Evolutionary conservation across 2,329 filamentous ascomycete genomes (phyloP), one percentile per base, ranked within the genome.

Genomic region (Pestalotiopsis sp.): DNA sequence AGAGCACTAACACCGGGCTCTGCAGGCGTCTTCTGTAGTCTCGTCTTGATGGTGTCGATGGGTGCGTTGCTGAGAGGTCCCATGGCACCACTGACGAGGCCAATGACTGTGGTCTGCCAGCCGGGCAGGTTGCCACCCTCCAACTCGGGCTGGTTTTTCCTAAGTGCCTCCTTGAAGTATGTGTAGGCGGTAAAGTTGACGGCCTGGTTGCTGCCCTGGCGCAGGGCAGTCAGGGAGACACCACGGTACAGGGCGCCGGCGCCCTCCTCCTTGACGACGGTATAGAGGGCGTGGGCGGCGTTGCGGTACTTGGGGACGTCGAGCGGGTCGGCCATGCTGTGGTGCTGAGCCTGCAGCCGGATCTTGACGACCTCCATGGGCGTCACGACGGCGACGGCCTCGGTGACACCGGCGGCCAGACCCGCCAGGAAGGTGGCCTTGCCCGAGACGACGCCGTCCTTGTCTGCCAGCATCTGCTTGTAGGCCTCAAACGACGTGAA

Each of bases 341-440:
- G 96, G 84, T 98, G 93, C 83, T 99, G 96, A 4, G 95, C 95
- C 86, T 99, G 96, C 73, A 99, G 88, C 62, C 96, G 92, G 78
- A 99, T 99, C 88, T 99, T 99, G 82, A 99, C 89, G 70, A 99
- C 96, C 84, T 99, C 96, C 96, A 99, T 99, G 5, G 96, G 96
- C 38, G 94, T 98, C 67, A 99, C 96, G 64, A 99, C 93, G 62
- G 93, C 91, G 58, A 99, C 95, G 71, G 96, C 96, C 86, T 99
- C 96, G 22, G 96, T 98, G 20, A 99, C 90, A 81, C 96, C 96
- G 30, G 96, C 96, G 26, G 92, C 89, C 59, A 99, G 90, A 77
- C 96, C 96, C 74, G 96, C 82, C 5, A 85, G 1, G 75, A 89
- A 88, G 57, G 94, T 98, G 26, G 87, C 88, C 72, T 87, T 86